A percentile compares a stretch with the other conserved stretches of the same genome.
Evolutionary conservation across 495 filamentous ascomycete species (phyloP).

Genomic region (Xylaria flabelliformis): DNA sequence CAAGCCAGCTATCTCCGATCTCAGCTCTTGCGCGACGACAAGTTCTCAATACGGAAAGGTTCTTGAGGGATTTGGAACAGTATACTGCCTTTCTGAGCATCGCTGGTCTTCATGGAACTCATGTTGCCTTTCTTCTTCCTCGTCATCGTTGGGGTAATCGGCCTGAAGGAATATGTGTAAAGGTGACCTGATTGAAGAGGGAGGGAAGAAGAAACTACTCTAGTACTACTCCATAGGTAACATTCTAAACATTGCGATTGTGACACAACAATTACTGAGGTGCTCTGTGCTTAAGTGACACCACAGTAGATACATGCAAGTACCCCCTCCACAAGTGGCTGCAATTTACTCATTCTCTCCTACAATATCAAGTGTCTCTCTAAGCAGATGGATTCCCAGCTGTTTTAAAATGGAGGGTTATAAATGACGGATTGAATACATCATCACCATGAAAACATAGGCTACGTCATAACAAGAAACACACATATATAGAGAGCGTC

Average conservation of each 20-base stretch:
- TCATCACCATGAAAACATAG: background rate
- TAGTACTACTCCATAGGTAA: too few species aligned
- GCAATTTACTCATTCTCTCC: too few species aligned
- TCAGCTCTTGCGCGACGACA: background rate
- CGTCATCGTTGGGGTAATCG: background rate
- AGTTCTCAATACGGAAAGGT: background rate
- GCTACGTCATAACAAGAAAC: conserved; percentile 8
- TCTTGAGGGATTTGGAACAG: background rate
- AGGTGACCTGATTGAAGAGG: background rate
- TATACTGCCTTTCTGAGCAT: background rate
- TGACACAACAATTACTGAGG: background rate
- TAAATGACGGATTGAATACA: conserved; percentile 15
- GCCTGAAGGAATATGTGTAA: background rate
- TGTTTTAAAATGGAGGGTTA: background rate
- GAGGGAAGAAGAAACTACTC: too few species aligned
- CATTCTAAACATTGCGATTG: background rate
- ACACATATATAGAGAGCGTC: background rate
- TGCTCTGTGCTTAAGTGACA: background rate
- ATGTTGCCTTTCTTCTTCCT: background rate
- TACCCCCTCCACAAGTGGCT: too few species aligned
- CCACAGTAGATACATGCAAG: too few species aligned
- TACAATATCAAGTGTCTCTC: background rate
- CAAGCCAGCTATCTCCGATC: background rate
- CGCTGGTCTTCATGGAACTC: background rate
- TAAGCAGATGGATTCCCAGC: background rate